A percentile compares a stretch with the other conserved stretches of the same genome.
Evolutionary conservation across 1,139 yeast genomes (phyloP).

Genomic region (Zygoascus hellenicus): DNA sequence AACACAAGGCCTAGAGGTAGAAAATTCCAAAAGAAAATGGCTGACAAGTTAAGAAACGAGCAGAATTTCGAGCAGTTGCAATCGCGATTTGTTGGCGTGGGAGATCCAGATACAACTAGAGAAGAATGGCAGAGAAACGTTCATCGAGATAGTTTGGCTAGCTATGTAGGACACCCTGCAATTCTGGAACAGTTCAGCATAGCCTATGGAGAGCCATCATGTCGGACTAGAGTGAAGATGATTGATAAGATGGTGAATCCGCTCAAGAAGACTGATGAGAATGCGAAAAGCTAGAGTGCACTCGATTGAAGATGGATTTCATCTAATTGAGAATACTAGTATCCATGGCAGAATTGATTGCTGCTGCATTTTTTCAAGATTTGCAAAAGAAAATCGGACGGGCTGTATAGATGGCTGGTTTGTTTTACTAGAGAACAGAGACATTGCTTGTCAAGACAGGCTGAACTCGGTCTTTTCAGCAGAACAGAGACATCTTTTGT

Average conservation of each 20-base stretch:
- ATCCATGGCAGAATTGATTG: too few species aligned
- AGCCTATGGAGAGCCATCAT: conserved; percentile 52
- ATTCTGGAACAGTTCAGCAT: conserved; percentile 61
- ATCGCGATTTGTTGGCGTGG: conserved; percentile 62
- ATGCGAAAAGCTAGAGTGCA: neutral
- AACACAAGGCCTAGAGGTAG: too few species aligned
- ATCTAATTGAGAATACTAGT: too few species aligned
- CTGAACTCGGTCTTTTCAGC: too few species aligned
- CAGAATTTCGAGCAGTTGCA: conserved; percentile 58
- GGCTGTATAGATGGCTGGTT: too few species aligned
- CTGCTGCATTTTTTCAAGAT: too few species aligned
- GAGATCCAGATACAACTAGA: conserved; percentile 61
- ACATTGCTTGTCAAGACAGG: too few species aligned
- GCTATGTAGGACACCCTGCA: conserved; percentile 64
- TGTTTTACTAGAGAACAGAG: too few species aligned
- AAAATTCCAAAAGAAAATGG: conserved; percentile 9
- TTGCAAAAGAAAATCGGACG: too few species aligned
- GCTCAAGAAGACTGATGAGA: neutral
- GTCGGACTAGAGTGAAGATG: conserved; percentile 44
- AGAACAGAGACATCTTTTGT: too few species aligned
- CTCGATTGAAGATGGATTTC: too few species aligned
- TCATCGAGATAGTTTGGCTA: conserved; percentile 68
- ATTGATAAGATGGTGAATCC: conserved; percentile 54
- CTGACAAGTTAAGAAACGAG: conserved; percentile 59
- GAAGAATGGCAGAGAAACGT: conserved; percentile 56